Evolutionary conservation across 257 asterid genomes (phyloP).

Genomic region (Henckelia pumila): DNA sequence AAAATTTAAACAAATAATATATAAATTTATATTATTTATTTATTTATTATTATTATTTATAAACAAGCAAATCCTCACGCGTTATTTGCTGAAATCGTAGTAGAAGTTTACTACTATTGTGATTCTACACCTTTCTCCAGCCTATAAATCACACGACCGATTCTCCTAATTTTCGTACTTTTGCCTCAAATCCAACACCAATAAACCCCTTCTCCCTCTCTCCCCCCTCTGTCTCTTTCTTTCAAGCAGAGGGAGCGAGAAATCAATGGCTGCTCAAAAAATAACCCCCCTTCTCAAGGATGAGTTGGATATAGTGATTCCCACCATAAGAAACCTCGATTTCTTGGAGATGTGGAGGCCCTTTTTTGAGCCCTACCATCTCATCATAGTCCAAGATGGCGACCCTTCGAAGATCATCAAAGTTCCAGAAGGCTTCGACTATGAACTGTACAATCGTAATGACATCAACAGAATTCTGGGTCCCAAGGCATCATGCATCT

Average conservation of each 20-base stretch:
- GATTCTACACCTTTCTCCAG: too few relatives aligned
- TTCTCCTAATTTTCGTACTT: not conserved
- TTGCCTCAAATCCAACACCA: not conserved
- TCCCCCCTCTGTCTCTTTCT: not conserved
- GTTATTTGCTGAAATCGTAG: too few relatives aligned
- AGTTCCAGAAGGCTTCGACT: slow-evolving; percentile 69
- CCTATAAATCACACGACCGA: not conserved
- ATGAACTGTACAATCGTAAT: slow-evolving; percentile 69
- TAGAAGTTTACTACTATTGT: too few relatives aligned
- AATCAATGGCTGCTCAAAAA: slow-evolving; percentile 41
- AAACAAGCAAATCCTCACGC: too few relatives aligned
- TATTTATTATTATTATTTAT: too few relatives aligned
- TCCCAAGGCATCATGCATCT: slow-evolving; percentile 79
- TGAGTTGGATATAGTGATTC: slow-evolving; percentile 75
- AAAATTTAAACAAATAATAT: too few relatives aligned
- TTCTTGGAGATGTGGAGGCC: slow-evolving; percentile 88
- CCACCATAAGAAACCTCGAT: slow-evolving; percentile 76
- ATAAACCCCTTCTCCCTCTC: not conserved
- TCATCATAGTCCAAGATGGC: slow-evolving; percentile 76
- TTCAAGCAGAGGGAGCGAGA: not conserved
- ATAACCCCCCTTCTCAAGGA: slow-evolving; percentile 61
- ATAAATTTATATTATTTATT: too few relatives aligned
- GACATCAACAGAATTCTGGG: slow-evolving; percentile 78
- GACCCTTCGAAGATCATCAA: slow-evolving; percentile 62
- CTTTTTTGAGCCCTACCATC: slow-evolving; percentile 68